Evolutionary conservation across 129 eudicot genomes (phyloP).

Genomic region (Saussurea involucrata): DNA sequence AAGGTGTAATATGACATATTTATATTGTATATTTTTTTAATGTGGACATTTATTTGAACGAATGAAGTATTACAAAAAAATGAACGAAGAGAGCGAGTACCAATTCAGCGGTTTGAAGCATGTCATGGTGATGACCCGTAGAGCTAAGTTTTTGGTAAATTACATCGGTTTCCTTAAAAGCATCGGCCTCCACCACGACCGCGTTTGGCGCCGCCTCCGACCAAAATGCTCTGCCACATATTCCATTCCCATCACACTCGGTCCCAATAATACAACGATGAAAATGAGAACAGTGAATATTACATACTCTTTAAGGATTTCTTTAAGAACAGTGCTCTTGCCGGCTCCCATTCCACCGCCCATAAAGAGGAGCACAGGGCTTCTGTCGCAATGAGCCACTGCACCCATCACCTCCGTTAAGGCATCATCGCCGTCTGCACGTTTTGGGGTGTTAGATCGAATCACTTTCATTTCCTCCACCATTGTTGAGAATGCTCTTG

Average conservation of each 20-base stretch:
- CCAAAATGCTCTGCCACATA: constrained; percentile 77
- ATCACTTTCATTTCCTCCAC: constrained; percentile 79
- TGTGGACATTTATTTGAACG: no score
- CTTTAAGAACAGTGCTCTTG: constrained; percentile 97
- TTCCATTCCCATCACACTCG: background rate
- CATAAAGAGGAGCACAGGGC: constrained; percentile 94
- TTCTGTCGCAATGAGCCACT: constrained; percentile 54
- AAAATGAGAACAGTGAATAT: no score
- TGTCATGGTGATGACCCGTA: constrained; percentile 80
- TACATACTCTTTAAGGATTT: constrained; percentile 75
- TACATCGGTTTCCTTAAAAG: constrained; percentile 87
- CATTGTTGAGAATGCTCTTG: constrained; percentile 62
- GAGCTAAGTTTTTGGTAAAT: constrained; percentile 73
- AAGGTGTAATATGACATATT: background rate
- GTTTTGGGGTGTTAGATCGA: constrained; percentile 25
- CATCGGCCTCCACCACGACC: constrained; percentile 94
- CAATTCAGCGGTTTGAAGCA: constrained; percentile 97
- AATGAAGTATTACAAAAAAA: no score
- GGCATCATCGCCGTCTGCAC: constrained; percentile 13
- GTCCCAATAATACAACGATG: background rate
- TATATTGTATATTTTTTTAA: no score
- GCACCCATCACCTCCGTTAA: constrained; percentile 59
- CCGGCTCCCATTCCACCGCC: constrained; percentile 99
- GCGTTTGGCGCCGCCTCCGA: constrained; percentile 65
- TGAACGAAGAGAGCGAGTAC: constrained; percentile 25